Evolutionary conservation across 2,329 filamentous ascomycete genomes (phyloP).

Genomic region (Fusarium globosum): DNA sequence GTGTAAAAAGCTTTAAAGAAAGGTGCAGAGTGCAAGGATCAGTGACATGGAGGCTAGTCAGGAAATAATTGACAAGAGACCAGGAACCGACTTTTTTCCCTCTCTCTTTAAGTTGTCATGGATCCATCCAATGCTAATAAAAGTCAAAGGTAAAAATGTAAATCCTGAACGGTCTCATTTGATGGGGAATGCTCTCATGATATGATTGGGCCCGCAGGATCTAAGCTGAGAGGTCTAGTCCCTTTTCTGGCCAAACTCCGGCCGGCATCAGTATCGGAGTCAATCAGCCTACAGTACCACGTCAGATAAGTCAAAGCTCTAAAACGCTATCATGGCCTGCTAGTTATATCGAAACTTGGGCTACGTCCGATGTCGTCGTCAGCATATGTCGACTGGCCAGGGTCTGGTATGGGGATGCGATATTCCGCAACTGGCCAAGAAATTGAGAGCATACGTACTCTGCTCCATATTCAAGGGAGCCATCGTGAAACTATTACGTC

Average conservation of each 20-base stretch:
- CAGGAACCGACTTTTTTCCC: background rate
- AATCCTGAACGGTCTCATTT: background rate
- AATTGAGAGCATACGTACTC: slow-evolving; percentile 23
- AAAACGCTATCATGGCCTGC: slow-evolving; percentile 11
- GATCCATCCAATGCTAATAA: background rate
- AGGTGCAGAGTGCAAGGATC: slow-evolving; percentile 21
- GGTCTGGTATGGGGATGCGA: slow-evolving; percentile 14
- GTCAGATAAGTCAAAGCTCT: slow-evolving; percentile 24
- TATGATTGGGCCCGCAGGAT: slow-evolving; percentile 5
- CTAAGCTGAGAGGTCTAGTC: slow-evolving; percentile 7
- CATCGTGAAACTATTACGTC: slow-evolving; percentile 33
- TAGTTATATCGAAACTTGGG: slow-evolving; percentile 5
- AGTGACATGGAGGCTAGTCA: background rate
- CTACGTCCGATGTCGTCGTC: slow-evolving; percentile 23
- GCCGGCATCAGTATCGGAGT: slow-evolving; percentile 11
- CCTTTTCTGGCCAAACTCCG: slow-evolving; percentile 21
- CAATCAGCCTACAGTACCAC: background rate
- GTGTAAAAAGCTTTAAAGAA: slow-evolving; percentile 4
- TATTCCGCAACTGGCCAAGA: slow-evolving; percentile 3
- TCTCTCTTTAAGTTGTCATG: background rate
- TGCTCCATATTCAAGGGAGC: slow-evolving; percentile 19
- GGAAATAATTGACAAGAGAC: background rate
- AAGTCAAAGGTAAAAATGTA: background rate
- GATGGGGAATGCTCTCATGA: slow-evolving; percentile 7
- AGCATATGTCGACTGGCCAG: slow-evolving; percentile 9